Percentiles rank a stretch among this genome's conserved stretches.
Conservation (phyloP, 2,329 filamentous ascomycete species). For the Monosporascus sp. region DNA sequence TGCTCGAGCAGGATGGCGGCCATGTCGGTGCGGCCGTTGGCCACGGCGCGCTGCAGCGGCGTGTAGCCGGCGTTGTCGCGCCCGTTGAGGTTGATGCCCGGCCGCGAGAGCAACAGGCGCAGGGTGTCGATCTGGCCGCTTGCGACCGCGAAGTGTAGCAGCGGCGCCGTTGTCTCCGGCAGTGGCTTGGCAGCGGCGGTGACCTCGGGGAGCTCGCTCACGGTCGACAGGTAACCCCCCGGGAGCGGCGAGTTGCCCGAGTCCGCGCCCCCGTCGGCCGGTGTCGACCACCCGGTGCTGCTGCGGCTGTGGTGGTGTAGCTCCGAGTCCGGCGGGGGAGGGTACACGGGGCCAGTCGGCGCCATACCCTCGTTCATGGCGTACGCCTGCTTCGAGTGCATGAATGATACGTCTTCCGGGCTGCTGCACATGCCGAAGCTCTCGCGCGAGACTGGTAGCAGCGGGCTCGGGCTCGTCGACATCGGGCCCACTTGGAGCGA, state of each 20-base stretch:
- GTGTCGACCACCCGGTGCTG: conserved; percentile 17
- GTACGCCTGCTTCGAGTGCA: conserved; percentile 23
- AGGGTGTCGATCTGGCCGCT: conserved; percentile 25
- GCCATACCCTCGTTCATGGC: conserved; percentile 20
- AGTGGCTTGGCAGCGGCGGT: conserved; percentile 21
- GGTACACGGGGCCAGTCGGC: conserved; percentile 17
- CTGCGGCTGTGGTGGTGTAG: conserved; percentile 13
- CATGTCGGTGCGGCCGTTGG: conserved; percentile 27
- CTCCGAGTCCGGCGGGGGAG: conserved; percentile 22
- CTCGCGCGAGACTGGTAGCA: conserved; percentile 1
- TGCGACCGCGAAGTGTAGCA: conserved; percentile 28
- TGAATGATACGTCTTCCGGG: conserved; percentile 21
- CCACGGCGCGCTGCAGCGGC: conserved; percentile 27
- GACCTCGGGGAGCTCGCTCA: conserved; percentile 16
- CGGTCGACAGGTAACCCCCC: conserved; percentile 2
- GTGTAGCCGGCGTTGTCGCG: conserved; percentile 26
- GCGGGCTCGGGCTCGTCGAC: conserved; percentile 5
- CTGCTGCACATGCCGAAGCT: conserved; percentile 22
- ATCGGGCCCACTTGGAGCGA: conserved; percentile 12
- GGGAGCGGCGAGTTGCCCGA: conserved; percentile 9
- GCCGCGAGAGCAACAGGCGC: conserved; percentile 23
- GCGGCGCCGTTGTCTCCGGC: conserved; percentile 25
- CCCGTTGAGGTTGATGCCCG: conserved; percentile 25
- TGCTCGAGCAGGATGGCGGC: conserved; percentile 26
- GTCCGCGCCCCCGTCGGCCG: conserved; percentile 14